Evolutionary conservation across 2,329 filamentous ascomycete genomes (phyloP), one percentile per base, ranked within the genome.

Genomic region (Talaromyces sp.): DNA sequence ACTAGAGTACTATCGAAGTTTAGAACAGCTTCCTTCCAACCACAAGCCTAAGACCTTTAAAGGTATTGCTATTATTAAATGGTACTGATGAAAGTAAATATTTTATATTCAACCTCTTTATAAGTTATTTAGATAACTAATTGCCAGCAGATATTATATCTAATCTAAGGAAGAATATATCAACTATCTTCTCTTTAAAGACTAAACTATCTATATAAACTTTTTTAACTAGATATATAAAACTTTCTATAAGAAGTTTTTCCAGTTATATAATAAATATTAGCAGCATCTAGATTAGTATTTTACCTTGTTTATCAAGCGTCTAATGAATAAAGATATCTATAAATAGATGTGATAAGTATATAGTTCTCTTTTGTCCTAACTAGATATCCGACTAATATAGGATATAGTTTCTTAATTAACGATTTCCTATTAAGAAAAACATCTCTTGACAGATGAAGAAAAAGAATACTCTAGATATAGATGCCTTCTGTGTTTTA

Each of bases 201-300:
- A 71, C 52, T 27, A 65, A 57, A 60, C 64, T 12, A 68, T 70
- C 51, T 68, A 70, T 5, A 70, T 68, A 36, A 69, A 69, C 47
- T 68, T 72, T 59, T 70, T 71, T 30, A 61, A 71, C 33, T 71
- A 30, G 68, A 71, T 70, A 31, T 68, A 44, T 2, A 71, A 61
- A 28, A 69, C 57, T n/a, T 71, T 61, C 59, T 50, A 60, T 61
- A 42, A 69, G 63, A 70, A 70, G 60, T 2, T 9, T 4, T 65
- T 69, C 50, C 47, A 70, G 12, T 69, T 55, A 0, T 71, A 71
- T 53, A 36, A 72, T 33, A 50, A 69, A 62, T 72, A 70, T 61
- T 70, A 23, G 66, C 63, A 65, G 28, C 64, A 64, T 56, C 65
- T 69, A 60, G 68, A 40, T 59, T 34, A 69, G 62, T 70, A 68